phyloP scores from a whole-genome alignment of 2,329 filamentous ascomycete species.

The Trichoderma pleuroti region DNA sequence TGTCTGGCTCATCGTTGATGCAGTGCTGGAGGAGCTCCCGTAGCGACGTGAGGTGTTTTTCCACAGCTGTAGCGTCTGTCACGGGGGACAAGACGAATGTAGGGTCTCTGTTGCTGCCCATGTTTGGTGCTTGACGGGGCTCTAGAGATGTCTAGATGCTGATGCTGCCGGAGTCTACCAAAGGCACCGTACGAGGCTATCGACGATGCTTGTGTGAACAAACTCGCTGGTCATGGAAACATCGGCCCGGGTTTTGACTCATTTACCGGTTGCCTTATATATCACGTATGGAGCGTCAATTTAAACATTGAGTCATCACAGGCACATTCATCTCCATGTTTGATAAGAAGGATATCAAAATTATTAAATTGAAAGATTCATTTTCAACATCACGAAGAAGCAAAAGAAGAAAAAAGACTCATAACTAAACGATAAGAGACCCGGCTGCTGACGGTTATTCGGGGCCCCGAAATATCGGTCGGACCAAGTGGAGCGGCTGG shows the following conservation, averaged over 20 bases:
- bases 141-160: background rate
- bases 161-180: background rate
- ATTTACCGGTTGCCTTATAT: background rate
- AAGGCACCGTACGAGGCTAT: background rate
- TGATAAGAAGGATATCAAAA: background rate
- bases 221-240: background rate
- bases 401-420: background rate
- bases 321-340: background rate
- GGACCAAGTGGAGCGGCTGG: slow-evolving; percentile 14
- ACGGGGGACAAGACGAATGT: slow-evolving; percentile 1
- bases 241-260: background rate
- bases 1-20: slow-evolving; percentile 28
- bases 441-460: background rate
- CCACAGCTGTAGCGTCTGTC: slow-evolving; percentile 14
- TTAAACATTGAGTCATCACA: background rate
- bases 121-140: background rate
- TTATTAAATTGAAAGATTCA: background rate
- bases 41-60: slow-evolving; percentile 24
- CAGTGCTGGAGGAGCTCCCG: slow-evolving; percentile 25
- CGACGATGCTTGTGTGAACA: background rate
- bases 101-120: slow-evolving; percentile 6
- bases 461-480: background rate
- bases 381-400: background rate
- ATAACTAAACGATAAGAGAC: background rate
- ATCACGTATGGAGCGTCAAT: background rate